Conservation (phyloP, 495 filamentous ascomycete genomes). For the Podospora australis region DNA sequence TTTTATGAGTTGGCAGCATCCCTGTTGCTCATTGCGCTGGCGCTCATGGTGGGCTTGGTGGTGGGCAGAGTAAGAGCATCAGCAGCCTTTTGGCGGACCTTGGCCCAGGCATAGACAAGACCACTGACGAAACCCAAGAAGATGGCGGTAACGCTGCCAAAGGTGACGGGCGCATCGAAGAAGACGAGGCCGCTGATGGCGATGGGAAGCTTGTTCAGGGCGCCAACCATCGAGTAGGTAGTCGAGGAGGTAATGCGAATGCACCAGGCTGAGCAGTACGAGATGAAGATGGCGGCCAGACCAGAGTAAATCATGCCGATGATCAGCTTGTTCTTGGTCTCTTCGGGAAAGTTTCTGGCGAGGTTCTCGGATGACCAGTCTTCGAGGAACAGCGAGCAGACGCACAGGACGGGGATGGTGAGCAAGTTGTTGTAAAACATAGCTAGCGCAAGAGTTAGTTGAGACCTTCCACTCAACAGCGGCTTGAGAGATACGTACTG, state of each 20-base stretch:
- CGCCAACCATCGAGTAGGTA: slow-evolving; percentile 97
- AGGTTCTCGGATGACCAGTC: slow-evolving; percentile 89
- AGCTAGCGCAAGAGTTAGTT: slow-evolving; percentile 49
- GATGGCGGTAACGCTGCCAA: slow-evolving; percentile 86
- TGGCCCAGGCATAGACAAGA: slow-evolving; percentile 86
- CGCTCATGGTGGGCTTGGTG: slow-evolving; percentile 66
- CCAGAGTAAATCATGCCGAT: slow-evolving; percentile 92
- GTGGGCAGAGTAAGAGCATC: slow-evolving; percentile 64
- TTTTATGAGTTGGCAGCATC: slow-evolving; percentile 55
- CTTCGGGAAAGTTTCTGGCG: slow-evolving; percentile 76
- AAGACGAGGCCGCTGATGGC: slow-evolving; percentile 87
- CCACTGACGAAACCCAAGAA: slow-evolving; percentile 83
- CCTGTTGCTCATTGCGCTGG: slow-evolving; percentile 85
- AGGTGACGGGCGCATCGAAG: slow-evolving; percentile 91
- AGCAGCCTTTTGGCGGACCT: slow-evolving; percentile 68
- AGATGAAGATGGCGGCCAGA: slow-evolving; percentile 92
- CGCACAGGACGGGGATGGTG: slow-evolving; percentile 84
- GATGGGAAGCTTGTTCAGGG: slow-evolving; percentile 95
- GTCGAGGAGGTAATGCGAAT: slow-evolving; percentile 94
- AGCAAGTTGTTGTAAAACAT: slow-evolving; percentile 99
- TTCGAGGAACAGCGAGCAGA: slow-evolving; percentile 76
- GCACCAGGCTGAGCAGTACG: slow-evolving; percentile 97
- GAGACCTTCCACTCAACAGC: not conserved
- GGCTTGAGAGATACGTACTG: slow-evolving; percentile 55
- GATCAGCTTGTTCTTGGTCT: slow-evolving; percentile 65